phyloP scores from a whole-genome alignment of 768 basidiomycete species.

The Leucosporidium scottii region DNA sequence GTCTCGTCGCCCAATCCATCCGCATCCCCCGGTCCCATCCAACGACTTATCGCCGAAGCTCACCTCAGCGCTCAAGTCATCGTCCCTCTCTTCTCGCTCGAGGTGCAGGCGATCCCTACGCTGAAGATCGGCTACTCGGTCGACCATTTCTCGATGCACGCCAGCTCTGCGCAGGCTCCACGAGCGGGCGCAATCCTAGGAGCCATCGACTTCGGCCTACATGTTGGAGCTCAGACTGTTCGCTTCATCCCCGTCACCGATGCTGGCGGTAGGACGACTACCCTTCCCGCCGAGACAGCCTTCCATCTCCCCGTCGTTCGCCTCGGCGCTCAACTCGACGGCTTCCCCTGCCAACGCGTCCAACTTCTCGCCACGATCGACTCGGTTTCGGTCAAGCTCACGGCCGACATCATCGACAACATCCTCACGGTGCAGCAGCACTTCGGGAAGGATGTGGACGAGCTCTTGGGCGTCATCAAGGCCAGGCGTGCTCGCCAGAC shows the following conservation, averaged over 20 bases:
- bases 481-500: background rate
- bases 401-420: conserved; percentile 76
- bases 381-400: conserved; percentile 63
- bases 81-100: conserved; percentile 17
- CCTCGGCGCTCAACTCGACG: background rate
- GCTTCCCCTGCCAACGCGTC: conserved; percentile 40
- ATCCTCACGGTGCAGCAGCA: conserved; percentile 76
- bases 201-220: conserved; percentile 18
- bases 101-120: conserved; percentile 29
- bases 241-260: conserved; percentile 21
- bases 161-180: background rate
- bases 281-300: background rate
- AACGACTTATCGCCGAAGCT: background rate
- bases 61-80: conserved; percentile 13
- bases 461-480: conserved; percentile 59
- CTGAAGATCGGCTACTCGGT: conserved; percentile 30
- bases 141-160: conserved; percentile 1
- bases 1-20: background rate
- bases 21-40: background rate
- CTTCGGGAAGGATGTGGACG: conserved; percentile 81
- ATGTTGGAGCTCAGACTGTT: conserved; percentile 25
- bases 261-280: background rate
- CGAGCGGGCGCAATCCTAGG: background rate
- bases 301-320: conserved; percentile 9
- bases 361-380: conserved; percentile 59